Evolutionary conservation across 257 asterid genomes (phyloP), one percentile per base, ranked within the genome.

Genomic region (Plantago ovata): DNA sequence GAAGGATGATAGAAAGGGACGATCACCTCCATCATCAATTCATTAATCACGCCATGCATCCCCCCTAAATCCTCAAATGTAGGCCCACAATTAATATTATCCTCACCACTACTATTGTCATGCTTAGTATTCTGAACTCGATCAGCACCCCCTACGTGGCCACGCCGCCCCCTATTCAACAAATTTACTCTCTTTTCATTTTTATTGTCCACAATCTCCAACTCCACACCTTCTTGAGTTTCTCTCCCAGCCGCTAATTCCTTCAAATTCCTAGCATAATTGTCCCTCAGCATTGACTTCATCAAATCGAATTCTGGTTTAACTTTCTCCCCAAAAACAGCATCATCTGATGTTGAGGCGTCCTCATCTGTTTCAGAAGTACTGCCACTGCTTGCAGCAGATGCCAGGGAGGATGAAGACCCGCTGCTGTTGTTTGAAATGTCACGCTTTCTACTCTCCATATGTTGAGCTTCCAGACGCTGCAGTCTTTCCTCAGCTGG

Each of bases 61-160:
- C 98, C 97, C 46, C 97, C 98, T 38, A 88, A 77, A 78, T 92
- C 95, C 70, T 82, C 79, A 69, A 92, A 92, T 82, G 58, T 78
- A 20, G 89, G 84, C 36, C 84, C 83, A 10, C 36, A 46, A 33
- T 12, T 49, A 18, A 21, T 65, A 28, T 23, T 60, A 9, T 50
- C 67, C 46, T 13, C 45, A 18, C 24, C 45, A 14, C 53, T 62
- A 42, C 48, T 53, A 5, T 38, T 70, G 2, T 9, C 45, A 10
- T 50, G 60, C 49, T 55, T 68, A 23, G 23, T 38, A 44, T 3
- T 24, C 51, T 48, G 42, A 55, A 22, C 62, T 20, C 42, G 65
- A 33, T 62, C 73, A 51, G 58, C 61, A 13, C 11, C 66, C 11
- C 58, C 71, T 47, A 13, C 53, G 22, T 53, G 53, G 21, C 15